These are phyloP conservation scores for Populus hybrid DNA, from an alignment of 441 rosid genomes.

Conservation along the genomic window DNA sequence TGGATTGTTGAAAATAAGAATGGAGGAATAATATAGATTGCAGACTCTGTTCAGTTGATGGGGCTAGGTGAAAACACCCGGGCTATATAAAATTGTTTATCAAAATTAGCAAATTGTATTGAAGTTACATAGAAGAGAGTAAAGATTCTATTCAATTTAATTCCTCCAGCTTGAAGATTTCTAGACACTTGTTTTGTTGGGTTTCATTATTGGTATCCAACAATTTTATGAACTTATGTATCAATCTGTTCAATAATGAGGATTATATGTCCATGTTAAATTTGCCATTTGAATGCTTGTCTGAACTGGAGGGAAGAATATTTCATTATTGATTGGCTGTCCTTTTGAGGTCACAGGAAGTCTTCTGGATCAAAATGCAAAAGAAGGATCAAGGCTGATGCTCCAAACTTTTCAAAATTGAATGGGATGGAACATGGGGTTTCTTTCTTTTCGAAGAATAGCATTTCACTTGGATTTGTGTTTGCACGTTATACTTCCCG, in stretches of 20 bases:
- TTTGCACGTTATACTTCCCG: constrained; percentile 17
- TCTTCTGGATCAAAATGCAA: constrained; percentile 27
- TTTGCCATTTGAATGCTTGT: not conserved
- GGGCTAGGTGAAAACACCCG: too few species aligned
- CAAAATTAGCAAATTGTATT: not conserved
- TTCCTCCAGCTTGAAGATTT: not conserved
- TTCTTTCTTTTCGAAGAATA: constrained; percentile 19
- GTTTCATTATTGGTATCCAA: not conserved
- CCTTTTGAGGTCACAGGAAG: constrained; percentile 33
- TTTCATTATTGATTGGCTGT: constrained; percentile 13
- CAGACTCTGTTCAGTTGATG: too few species aligned
- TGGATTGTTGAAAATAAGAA: too few species aligned
- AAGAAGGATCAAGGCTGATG: constrained; percentile 16
- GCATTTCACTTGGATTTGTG: constrained; percentile 15
- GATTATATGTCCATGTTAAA: not conserved
- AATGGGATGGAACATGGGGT: constrained; percentile 23
- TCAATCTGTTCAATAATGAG: not conserved
- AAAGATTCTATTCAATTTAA: not conserved
- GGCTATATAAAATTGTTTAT: not conserved
- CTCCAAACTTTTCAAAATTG: constrained; percentile 26
- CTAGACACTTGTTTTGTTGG: not conserved
- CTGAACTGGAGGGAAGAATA: not conserved
- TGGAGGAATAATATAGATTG: too few species aligned
- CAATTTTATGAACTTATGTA: not conserved
- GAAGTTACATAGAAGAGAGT: not conserved